Evolutionary conservation across 108 stramenopile genomes (phyloP).

Genomic region (Cylindrotheca closterium): DNA sequence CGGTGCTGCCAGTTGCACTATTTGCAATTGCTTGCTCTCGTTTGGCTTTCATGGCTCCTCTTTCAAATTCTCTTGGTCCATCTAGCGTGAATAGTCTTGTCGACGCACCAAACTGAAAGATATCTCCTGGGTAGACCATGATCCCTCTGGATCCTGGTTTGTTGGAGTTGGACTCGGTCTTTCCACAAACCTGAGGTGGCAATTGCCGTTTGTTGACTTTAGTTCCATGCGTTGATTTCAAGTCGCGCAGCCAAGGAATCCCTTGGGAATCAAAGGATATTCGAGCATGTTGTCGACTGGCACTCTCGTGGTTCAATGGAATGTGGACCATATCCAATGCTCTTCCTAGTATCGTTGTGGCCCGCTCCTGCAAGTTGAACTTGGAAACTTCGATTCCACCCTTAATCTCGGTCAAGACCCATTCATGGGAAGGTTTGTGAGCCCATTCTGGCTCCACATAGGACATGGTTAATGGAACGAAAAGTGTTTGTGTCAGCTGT

Average conservation of each 20-base stretch:
- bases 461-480: constrained; percentile 7
- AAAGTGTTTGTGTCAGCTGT: neutral
- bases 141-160: constrained; percentile 61
- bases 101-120: constrained; percentile 65
- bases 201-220: constrained; percentile 58
- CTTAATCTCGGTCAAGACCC: constrained; percentile 54
- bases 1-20: constrained; percentile 1
- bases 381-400: constrained; percentile 36
- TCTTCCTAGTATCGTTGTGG: constrained; percentile 62
- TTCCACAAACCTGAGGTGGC: constrained; percentile 54
- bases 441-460: constrained; percentile 38
- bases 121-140: constrained; percentile 69
- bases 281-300: constrained; percentile 73
- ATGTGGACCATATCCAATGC: constrained; percentile 63
- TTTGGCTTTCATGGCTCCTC: constrained; percentile 29
- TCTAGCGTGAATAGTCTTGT: constrained; percentile 67
- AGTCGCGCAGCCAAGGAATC: constrained; percentile 67
- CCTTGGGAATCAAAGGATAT: constrained; percentile 67
- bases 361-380: constrained; percentile 17
- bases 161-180: constrained; percentile 22
- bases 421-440: constrained; percentile 10
- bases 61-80: constrained; percentile 59
- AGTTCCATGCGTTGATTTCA: constrained; percentile 67
- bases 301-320: constrained; percentile 62
- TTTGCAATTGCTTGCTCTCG: constrained; percentile 18